These are phyloP conservation scores for Calonectria pteridis DNA, from an alignment of 2,329 filamentous ascomycete species.

Conservation along the genomic window DNA sequence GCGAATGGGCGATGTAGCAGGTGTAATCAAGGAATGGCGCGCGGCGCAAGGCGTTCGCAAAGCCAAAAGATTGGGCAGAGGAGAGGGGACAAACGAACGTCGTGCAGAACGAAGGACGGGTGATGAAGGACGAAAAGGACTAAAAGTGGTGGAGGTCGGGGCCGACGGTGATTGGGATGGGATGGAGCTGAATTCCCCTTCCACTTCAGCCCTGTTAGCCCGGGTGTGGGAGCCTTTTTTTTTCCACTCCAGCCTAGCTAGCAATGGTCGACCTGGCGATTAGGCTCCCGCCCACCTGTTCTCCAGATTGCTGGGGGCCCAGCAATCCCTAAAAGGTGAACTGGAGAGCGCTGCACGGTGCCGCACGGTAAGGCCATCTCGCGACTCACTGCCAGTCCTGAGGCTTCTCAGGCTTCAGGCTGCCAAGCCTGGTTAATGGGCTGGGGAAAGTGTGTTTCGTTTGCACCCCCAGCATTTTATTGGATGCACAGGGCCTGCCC, in stretches of 20 bases:
- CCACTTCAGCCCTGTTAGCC: slow-evolving; percentile 20
- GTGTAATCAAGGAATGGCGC: not conserved
- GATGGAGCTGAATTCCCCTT: slow-evolving; percentile 15
- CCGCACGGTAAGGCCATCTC: not conserved
- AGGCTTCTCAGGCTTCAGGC: not conserved
- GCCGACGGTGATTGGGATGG: not conserved
- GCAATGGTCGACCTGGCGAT: not conserved
- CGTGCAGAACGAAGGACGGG: slow-evolving; percentile 1
- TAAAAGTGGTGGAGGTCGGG: slow-evolving; percentile 20
- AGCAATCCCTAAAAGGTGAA: not conserved
- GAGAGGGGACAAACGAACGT: slow-evolving; percentile 10
- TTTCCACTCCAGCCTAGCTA: not conserved
- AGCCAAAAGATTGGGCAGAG: not conserved
- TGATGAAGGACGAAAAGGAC: slow-evolving; percentile 20
- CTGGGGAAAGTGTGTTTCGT: not conserved
- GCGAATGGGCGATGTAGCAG: not conserved
- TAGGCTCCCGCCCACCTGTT: slow-evolving; percentile 4
- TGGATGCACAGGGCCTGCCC: not conserved
- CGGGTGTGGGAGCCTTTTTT: not conserved
- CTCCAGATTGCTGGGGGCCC: not conserved
- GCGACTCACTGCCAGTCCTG: not conserved
- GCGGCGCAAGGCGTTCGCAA: not conserved
- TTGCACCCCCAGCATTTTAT: not conserved
- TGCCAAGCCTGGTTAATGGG: not conserved
- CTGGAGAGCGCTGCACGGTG: not conserved